These are phyloP conservation scores for Pythium insidiosum DNA, from an alignment of 352 stramenopile species.

Conservation along the genomic window DNA sequence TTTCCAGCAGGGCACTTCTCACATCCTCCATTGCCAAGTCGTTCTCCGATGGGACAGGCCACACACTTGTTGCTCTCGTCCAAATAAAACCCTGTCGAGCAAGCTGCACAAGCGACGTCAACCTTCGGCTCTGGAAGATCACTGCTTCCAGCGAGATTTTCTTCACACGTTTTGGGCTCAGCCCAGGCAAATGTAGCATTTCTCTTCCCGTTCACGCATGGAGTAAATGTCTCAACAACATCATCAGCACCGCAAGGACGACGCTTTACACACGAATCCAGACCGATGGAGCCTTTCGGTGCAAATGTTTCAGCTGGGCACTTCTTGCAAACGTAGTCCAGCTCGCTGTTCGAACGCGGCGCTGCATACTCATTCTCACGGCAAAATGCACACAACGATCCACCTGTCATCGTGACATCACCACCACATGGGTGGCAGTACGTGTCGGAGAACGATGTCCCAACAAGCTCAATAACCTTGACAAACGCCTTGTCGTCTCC, in stretches of 20 bases:
- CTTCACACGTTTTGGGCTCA: conserved; percentile 54
- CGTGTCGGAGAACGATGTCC: conserved; percentile 68
- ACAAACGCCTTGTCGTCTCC: conserved; percentile 62
- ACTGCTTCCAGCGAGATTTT: conserved; percentile 30
- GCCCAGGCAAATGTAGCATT: conserved; percentile 64
- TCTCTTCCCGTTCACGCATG: conserved; percentile 40
- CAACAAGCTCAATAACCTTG: conserved; percentile 77
- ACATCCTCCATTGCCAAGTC: conserved; percentile 4
- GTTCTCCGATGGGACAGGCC: conserved; percentile 17
- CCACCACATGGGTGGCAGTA: conserved; percentile 67
- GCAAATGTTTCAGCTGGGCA: conserved; percentile 56
- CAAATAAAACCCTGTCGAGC: conserved; percentile 35
- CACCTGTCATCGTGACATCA: conserved; percentile 68
- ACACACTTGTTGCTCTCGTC: conserved; percentile 23
- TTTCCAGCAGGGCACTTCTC: conserved; percentile 24
- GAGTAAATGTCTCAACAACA: conserved; percentile 47
- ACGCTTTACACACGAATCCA: conserved; percentile 52
- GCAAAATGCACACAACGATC: conserved; percentile 74
- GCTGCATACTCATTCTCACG: conserved; percentile 70
- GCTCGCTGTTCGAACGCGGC: conserved; percentile 54
- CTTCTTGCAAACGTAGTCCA: conserved; percentile 69
- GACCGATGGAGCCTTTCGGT: conserved; percentile 65
- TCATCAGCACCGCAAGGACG: conserved; percentile 57
- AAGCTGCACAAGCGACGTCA: conserved; percentile 38
- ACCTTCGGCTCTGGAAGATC: conserved; percentile 26